Percentiles rank a stretch among this genome's conserved stretches.
These are phyloP conservation scores for Candida peoriensis DNA, from an alignment of 805 yeast genomes.

Conservation along the genomic window DNA sequence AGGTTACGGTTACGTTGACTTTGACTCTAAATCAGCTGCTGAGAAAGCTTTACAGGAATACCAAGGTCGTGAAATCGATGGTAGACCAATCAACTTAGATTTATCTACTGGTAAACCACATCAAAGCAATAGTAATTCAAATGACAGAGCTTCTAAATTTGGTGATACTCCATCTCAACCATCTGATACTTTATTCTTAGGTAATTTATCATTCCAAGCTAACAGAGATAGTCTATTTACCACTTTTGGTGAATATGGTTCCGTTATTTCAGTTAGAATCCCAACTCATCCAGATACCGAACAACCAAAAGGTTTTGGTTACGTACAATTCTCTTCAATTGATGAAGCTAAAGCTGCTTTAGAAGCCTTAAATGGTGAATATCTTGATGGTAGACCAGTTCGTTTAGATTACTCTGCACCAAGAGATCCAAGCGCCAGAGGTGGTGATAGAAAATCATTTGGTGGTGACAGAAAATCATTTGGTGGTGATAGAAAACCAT, in stretches of 20 bases:
- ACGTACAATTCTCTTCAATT: constrained; percentile 81
- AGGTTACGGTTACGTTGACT: constrained; percentile 98
- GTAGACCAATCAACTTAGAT: constrained; percentile 93
- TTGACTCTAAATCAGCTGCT: constrained; percentile 69
- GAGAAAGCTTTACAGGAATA: constrained; percentile 77
- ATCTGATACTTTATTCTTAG: constrained; percentile 92
- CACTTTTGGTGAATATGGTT: constrained; percentile 73
- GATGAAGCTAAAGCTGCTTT: constrained; percentile 91
- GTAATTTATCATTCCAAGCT: constrained; percentile 90
- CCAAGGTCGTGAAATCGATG: constrained; percentile 95
- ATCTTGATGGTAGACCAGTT: constrained; percentile 86
- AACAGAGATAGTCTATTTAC: constrained; percentile 74
- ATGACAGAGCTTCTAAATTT: constrained; percentile 79
- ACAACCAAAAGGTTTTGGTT: constrained; percentile 99
- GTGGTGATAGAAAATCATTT: constrained; percentile 33
- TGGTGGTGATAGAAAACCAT: constrained; percentile 31
- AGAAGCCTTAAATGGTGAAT: constrained; percentile 82
- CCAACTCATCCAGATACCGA: constrained; percentile 99
- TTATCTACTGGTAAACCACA: constrained; percentile 82
- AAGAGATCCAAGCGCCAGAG: constrained; percentile 47
- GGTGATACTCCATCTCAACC: constrained; percentile 93
- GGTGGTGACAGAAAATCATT: constrained; percentile 32
- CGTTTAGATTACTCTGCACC: constrained; percentile 95
- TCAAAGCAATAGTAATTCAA: constrained; percentile 44
- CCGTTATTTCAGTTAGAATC: constrained; percentile 82